These are phyloP conservation scores for Fraxinus albicans DNA, from an alignment of 305 asterid species.

Conservation along the genomic window DNA sequence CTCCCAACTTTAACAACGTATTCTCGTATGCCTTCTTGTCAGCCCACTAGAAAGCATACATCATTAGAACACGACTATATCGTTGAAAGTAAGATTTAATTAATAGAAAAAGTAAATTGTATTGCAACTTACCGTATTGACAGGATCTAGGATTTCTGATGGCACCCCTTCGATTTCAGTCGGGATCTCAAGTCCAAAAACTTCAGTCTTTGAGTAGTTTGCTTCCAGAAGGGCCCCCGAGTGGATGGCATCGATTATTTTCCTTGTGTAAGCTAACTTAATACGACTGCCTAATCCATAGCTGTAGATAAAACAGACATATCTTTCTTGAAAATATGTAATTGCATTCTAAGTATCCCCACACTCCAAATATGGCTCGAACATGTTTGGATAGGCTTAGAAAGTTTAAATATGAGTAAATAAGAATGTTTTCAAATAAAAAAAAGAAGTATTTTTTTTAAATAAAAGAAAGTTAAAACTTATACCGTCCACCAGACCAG, in stretches of 20 bases:
- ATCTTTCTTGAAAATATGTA: not conserved
- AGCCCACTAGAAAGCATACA: slow-evolving; percentile 46
- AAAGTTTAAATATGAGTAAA: not conserved
- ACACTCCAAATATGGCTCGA: not conserved
- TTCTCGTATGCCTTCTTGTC: slow-evolving; percentile 69
- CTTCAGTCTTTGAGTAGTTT: slow-evolving; percentile 66
- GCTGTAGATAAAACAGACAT: slow-evolving; percentile 34
- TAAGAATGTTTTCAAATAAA: not conserved
- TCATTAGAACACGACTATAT: not conserved
- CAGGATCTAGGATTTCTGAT: slow-evolving; percentile 82
- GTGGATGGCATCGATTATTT: slow-evolving; percentile 89
- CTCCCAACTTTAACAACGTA: slow-evolving; percentile 70
- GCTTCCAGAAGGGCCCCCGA: slow-evolving; percentile 68
- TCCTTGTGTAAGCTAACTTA: slow-evolving; percentile 85
- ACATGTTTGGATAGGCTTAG: not conserved
- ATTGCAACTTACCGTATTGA: slow-evolving; percentile 65
- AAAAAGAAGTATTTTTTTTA: not conserved
- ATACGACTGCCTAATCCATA: slow-evolving; percentile 82
- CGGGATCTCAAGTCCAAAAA: slow-evolving; percentile 83
- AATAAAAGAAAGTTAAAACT: not conserved
- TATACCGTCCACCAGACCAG: slow-evolving; percentile 96
- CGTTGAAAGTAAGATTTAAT: not conserved
- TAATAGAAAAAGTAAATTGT: not conserved
- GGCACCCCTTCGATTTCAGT: slow-evolving; percentile 80
- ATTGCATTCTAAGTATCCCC: not conserved